phyloP scores from a whole-genome alignment of 305 asterid genomes.

The Salvia sclarea region DNA sequence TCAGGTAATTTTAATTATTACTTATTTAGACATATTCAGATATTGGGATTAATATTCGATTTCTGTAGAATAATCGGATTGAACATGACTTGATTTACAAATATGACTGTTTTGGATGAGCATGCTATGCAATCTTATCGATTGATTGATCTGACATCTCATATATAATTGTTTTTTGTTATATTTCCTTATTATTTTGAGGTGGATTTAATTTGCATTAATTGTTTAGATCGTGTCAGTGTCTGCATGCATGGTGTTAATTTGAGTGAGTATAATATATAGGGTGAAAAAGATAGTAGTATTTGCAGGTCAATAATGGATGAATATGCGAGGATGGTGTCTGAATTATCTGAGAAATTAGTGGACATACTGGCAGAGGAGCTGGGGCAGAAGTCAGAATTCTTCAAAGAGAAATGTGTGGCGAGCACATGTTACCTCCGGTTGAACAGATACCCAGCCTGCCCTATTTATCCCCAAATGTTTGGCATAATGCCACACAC shows the following conservation, averaged over 20 bases:
- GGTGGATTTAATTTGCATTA: too few species aligned
- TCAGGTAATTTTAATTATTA: slow-evolving; percentile 54
- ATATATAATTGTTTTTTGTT: too few species aligned
- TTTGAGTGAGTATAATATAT: too few species aligned
- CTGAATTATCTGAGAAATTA: slow-evolving; percentile 58
- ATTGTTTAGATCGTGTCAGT: too few species aligned
- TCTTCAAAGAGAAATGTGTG: slow-evolving; percentile 63
- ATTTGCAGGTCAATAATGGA: slow-evolving; percentile 53
- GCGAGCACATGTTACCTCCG: slow-evolving; percentile 76
- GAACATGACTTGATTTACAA: neutral
- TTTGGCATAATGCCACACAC: slow-evolving; percentile 91
- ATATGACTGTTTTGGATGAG: neutral
- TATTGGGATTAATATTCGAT: too few species aligned
- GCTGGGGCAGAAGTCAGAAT: slow-evolving; percentile 51
- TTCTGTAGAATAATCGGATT: too few species aligned
- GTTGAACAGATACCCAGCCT: slow-evolving; percentile 74
- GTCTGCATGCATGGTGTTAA: too few species aligned
- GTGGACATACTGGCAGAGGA: slow-evolving; percentile 70
- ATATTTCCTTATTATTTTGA: neutral
- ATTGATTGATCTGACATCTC: slow-evolving; percentile 17
- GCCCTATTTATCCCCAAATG: slow-evolving; percentile 53
- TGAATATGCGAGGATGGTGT: slow-evolving; percentile 57
- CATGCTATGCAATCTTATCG: neutral
- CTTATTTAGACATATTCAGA: too few species aligned
- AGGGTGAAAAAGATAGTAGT: too few species aligned